These are phyloP conservation scores for Ascochyta lentis DNA, from an alignment of 2,329 filamentous ascomycete genomes.

Conservation along the genomic window DNA sequence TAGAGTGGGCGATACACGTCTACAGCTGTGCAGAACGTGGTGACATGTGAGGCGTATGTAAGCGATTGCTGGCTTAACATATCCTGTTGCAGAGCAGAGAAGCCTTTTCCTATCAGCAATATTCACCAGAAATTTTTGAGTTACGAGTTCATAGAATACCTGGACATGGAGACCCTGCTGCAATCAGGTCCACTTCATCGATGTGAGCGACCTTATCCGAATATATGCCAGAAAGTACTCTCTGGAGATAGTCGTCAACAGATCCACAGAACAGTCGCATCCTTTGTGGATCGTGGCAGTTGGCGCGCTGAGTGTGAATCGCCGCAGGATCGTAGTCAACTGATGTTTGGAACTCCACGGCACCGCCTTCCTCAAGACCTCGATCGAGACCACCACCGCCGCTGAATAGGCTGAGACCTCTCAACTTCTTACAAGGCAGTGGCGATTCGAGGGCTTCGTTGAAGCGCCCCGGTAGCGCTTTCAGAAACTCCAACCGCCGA, in stretches of 20 bases:
- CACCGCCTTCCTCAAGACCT: constrained; percentile 75
- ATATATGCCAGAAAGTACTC: constrained; percentile 59
- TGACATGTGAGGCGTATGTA: constrained; percentile 78
- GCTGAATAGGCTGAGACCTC: constrained; percentile 75
- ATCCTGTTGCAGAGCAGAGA: constrained; percentile 68
- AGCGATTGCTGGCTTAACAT: constrained; percentile 63
- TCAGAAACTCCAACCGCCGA: constrained; percentile 15
- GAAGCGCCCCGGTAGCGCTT: constrained; percentile 14
- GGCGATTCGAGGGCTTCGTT: constrained; percentile 65
- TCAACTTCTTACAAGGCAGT: constrained; percentile 12
- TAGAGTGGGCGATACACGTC: constrained; percentile 79
- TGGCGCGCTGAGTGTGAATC: constrained; percentile 77
- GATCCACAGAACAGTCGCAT: constrained; percentile 71
- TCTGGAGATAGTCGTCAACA: constrained; percentile 70
- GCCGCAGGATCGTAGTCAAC: constrained; percentile 71
- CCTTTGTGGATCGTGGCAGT: constrained; percentile 53
- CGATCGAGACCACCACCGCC: constrained; percentile 80
- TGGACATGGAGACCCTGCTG: constrained; percentile 78
- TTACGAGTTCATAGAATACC: constrained; percentile 10
- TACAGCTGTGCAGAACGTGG: constrained; percentile 75
- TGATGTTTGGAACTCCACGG: constrained; percentile 68
- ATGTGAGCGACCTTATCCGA: constrained; percentile 59
- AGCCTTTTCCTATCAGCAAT: constrained; percentile 55
- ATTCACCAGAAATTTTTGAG: too few species aligned
- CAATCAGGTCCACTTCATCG: constrained; percentile 72